Base-by-base conservation (phyloP, 352 stramenopile species). In the Thalassiosira mediterranea region DNA sequence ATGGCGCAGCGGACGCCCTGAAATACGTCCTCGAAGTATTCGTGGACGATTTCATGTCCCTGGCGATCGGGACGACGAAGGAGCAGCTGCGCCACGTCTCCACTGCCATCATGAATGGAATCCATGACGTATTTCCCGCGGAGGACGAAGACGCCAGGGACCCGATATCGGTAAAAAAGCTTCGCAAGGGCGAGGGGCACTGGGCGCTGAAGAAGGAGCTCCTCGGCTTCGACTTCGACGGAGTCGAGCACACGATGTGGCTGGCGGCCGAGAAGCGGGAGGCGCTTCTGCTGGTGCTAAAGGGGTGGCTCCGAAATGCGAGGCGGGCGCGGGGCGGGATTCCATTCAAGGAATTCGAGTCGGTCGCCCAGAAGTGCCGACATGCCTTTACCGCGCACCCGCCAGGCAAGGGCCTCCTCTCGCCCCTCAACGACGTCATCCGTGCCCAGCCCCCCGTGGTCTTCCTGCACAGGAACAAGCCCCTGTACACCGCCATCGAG, bases 101-200 rank as follows among this genome's bases (percentile, higher is more conserved):
- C 46, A 17, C 49, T 21, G 52, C 49, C 10, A 28, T 72, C 1
- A 44, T 72, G 40, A 17, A 66, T 17, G 58, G 49, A 0, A 65
- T 77, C 4, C 68, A 77, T 54, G 56, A 70, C n/a, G 68, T 77
- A 1, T 79, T 79, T 15, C 69, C 69, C 26, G n/a, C 29, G 2
- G 26, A 38, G 23, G 32, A 38, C 2, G 29, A 59, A 3, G 29
- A 70, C 13, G 17, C 11, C 0, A 21, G 63, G 19, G 48, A 68
- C 17, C 49, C 49, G 0, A 38, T 69, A 19, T 60, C 44, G 10
- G n/a, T 59, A 13, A 76, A 76, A 26, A 76, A 69, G n/a, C 23
- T 76, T 0, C 0, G 17, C 13, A 63, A 69, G 25, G 25, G 15
- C 0, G 57, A 76, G 13, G 67, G 67, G 0, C 4, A 21, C 7